Evolutionary conservation across 202 grass and related monocot genomes (phyloP), one percentile per base, ranked within the genome.

Genomic region (Panicum virgatum): DNA sequence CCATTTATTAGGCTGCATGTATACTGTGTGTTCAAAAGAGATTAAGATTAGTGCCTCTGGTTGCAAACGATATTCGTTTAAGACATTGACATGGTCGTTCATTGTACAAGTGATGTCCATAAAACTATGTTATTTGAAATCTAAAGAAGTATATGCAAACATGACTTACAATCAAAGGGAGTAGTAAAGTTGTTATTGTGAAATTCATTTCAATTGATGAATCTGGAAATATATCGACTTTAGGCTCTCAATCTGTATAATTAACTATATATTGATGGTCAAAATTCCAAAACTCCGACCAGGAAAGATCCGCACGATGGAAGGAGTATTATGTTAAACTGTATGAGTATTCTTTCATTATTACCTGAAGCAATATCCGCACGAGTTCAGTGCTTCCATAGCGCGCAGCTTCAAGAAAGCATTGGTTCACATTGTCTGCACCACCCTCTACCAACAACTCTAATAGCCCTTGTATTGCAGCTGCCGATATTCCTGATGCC

Each of bases 341-440:
- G 63, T 13, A 23, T 44, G 34, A 72, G 39, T 46, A 81, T 72
- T 20, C 23, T 57, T 73, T 62, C 62, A 56, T 84, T 27, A 66
- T 83, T 86, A 98, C 96, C 92, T 98, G 85, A 68, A 99, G 90
- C 75, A 99, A 94, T 80, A 99, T 94, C 40, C 83, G 86, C 16
- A 96, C 96, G 9, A 99, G 96, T 83, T 99, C 92, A 68, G 93
- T 99, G 78, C 93, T 99, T 52, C 96, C 96, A 85, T 96, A 99
- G 46, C 96, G 89, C 58, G 92, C 86, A 79, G 96, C 96, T 91
- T 99, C 96, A 80, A 99, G 90, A 89, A 99, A 96, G 80, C 96
- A 99, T 85, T 96, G 91, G 83, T 96, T 99, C 66, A 99, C 96
- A 89, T 99, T 99, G 50, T 99, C 96, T 47, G 96, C 96, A 10